Evolutionary conservation across 306 rosid genomes (phyloP), one percentile per base, ranked within the genome.

Genomic region (Lathyrus tuberosus): DNA sequence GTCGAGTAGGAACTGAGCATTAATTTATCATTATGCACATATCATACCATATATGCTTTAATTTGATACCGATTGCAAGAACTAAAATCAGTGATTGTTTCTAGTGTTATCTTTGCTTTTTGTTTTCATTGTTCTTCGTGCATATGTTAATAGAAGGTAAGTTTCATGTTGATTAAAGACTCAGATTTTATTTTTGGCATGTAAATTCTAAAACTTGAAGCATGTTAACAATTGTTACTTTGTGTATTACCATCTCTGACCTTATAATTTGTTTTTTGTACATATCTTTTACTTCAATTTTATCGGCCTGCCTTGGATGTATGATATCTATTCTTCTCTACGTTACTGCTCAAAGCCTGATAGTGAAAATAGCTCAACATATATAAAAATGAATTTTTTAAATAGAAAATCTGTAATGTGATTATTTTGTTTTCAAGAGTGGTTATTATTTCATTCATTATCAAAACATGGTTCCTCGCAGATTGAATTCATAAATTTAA

Each of bases 1-100:
- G 43, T 73, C n/a, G 14, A 51, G 63, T 37, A 11, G 56, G n/a
- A 6, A 73, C 43, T 49, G 4, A 24, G 64, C 49, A 62, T 63
- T 62, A 35, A 22, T n/a, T 72, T 72, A 51, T 49, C 69, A 26
- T 47, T 48, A 37, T 48, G 52, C 48, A 48, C 40, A 37, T 6
- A 62, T 49, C 64, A 7, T 31, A 24, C 9, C 37, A 22, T n/a
- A 22, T n/a, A 35, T 52, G 47, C 35, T 67, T 12, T 35, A 52
- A 31, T 13, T 49, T 62, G 38, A 62, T 62, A 49, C 53, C 9
- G 10, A 73, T 53, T 63, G 43, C 61, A 38, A 52, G 52, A 51
- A 37, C 10, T 9, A 35, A n/a, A n/a, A 6, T 31, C 11, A 13
- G 6, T 28, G 13, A 2, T 28, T 49, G 18, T 73, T 51, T 42